Percentiles rank a stretch among this genome's conserved stretches.
Evolutionary conservation across 2,329 filamentous ascomycete species (phyloP).

Genomic region (Septoria linicola): DNA sequence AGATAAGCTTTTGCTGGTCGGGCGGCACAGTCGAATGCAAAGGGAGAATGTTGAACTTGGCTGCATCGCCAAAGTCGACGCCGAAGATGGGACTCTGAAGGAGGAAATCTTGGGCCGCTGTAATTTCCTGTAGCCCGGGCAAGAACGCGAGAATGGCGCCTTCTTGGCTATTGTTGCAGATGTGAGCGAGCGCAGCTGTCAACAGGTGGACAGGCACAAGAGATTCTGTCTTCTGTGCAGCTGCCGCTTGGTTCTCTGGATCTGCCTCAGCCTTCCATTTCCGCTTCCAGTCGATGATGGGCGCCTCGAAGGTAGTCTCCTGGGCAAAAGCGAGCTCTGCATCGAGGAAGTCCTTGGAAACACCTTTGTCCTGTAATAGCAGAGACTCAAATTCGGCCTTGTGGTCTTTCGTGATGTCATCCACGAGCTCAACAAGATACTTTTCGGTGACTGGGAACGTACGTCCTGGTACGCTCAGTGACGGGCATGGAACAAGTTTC

Average conservation of each 20-base stretch:
- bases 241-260: conserved; percentile 22
- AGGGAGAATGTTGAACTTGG: conserved; percentile 45
- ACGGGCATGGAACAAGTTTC: conserved; percentile 41
- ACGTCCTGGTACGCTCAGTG: conserved; percentile 46
- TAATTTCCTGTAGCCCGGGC: conserved; percentile 46
- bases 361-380: conserved; percentile 13
- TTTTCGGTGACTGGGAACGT: conserved; percentile 46
- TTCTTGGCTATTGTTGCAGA: conserved; percentile 43
- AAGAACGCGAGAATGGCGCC: conserved; percentile 53
- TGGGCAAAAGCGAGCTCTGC: conserved; percentile 27
- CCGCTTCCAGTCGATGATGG: conserved; percentile 44
- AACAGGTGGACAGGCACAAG: conserved; percentile 46
- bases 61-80: conserved; percentile 43
- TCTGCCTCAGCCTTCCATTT: conserved; percentile 30
- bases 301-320: neutral
- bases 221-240: conserved; percentile 40
- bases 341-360: conserved; percentile 25
- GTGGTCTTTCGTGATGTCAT: conserved; percentile 33
- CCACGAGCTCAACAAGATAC: conserved; percentile 45
- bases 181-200: conserved; percentile 47
- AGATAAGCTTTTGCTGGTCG: conserved; percentile 46
- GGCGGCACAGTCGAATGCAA: conserved; percentile 49
- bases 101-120: conserved; percentile 36
- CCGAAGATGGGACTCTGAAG: conserved; percentile 32
- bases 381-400: conserved; percentile 18